Evolutionary conservation across 176 grass and related monocot species (phyloP), one percentile per base, ranked within the genome.

Genomic region (Echinochloa phyllopogon): DNA sequence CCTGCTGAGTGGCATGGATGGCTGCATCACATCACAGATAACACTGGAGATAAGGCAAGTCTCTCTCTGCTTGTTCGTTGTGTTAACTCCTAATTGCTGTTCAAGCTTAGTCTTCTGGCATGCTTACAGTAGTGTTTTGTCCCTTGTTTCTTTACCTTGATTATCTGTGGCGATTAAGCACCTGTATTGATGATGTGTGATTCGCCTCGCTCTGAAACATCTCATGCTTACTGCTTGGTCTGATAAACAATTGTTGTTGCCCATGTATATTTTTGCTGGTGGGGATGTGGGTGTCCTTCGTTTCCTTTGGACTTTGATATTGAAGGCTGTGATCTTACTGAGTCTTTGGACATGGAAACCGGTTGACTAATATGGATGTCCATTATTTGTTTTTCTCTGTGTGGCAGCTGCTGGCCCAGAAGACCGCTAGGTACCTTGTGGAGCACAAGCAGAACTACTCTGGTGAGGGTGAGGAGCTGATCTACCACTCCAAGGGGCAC

Each of bases 1-100:
- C 96, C 93, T 41, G 77, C 91, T 23, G 93, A 99, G 80, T 99
- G 96, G 96, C 93, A 99, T 85, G 96, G 96, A 76, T 96, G 96
- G 93, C 86, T 96, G 53, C 93, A 96, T 69, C 56, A 84, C 74
- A 84, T 99, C 44, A 99, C 93, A 14, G 93, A 96, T 52, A 94
- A 65, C 81, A 99, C 96, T 15, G 91, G 93, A 14, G 96, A 99
- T 21, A 56, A 91, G 87, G 96, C 84, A 89, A 88, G 85, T 89
- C 71, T 45, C 43, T 47, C 2, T 41, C 33, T 72, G 10, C 36
- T 10, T 52, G 16, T 80, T 85, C 6, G 13, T 14, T 68, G 48
- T 38, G 23, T 38, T 47, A 60, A 85, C 21, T 70, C 21, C 77
- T 80, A 61, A 16, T 62, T 83, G 23, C 4, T 38, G 49, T 52